Evolutionary conservation across 345 rosid species (phyloP), one percentile per base, ranked within the genome.

Genomic region (Populus nigra): DNA sequence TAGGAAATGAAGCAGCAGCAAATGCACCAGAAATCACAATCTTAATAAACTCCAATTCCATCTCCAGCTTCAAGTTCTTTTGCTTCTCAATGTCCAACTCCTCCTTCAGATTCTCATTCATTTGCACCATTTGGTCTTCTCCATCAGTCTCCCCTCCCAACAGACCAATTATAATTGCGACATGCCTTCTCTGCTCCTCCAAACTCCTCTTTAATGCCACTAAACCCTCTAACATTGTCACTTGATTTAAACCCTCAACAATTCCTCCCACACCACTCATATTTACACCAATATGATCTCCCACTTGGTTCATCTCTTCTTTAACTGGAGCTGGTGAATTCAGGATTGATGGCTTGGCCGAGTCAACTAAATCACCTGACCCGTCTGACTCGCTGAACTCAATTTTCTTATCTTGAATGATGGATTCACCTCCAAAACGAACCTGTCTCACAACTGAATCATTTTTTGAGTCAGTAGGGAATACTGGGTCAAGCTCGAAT

Each of bases 401-500:
- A 39, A 25, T 20, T 74, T 80, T 61, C 72, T n/a, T 72, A 10
- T 55, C 76, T 5, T 29, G 74, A 38, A 83, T 71, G 29, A 87
- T 53, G n/a, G 59, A 76, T 45, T 88, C 88, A 0, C 85, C 84
- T 4, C 82, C 85, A 41, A 81, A 85, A 6, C 87, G 80, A 17
- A 76, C 86, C 49, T 80, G 84, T 38, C 78, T 83, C 38, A 68
- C 75, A 5, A 73, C 11, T 10, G 76, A 31, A 50, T 84, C 83
- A 0, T 71, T 67, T 15, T 4, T 68, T 29, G 67, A 12, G 65
- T 83, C 90, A 1, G 59, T 33, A 5, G 94, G 95, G 79, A 90
- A 95, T 36, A 93, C 88, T 20, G 96, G 98, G 74, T 91, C 91
- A 22, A 93, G 89, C 73, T 93, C 83, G 39, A 93, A 89, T 4